These are phyloP conservation scores for Monascus ruber DNA, from an alignment of 2,329 filamentous ascomycete genomes.

Conservation along the genomic window DNA sequence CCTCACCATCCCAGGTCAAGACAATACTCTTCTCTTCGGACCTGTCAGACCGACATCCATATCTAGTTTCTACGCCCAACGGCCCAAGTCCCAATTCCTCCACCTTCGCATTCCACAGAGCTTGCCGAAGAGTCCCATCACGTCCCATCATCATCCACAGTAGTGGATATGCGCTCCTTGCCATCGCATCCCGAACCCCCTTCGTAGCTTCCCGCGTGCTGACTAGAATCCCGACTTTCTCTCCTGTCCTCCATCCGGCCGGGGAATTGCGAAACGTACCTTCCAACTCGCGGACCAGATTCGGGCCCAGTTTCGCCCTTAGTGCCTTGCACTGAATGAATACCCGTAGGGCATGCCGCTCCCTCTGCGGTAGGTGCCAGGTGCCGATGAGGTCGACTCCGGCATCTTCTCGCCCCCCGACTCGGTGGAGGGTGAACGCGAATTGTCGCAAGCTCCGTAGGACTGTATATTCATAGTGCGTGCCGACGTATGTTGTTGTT, in stretches of 20 bases:
- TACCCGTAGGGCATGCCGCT: slow-evolving; percentile 25
- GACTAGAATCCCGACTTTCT: slow-evolving; percentile 61
- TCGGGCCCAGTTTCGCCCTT: slow-evolving; percentile 31
- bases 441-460: slow-evolving; percentile 27
- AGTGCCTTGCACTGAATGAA: slow-evolving; percentile 38
- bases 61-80: slow-evolving; percentile 27
- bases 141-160: slow-evolving; percentile 44
- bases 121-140: slow-evolving; percentile 28
- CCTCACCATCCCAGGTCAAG: slow-evolving; percentile 27
- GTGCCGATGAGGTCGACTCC: slow-evolving; percentile 38
- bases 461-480: slow-evolving; percentile 37
- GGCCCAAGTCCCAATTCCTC: slow-evolving; percentile 27
- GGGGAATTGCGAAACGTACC: slow-evolving; percentile 68
- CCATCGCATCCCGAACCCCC: slow-evolving; percentile 63
- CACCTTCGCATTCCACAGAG: slow-evolving; percentile 34
- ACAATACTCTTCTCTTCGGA: slow-evolving; percentile 10
- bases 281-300: slow-evolving; percentile 36
- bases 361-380: slow-evolving; percentile 31
- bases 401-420: slow-evolving; percentile 35
- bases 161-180: slow-evolving; percentile 57
- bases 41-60: slow-evolving; percentile 8
- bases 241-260: slow-evolving; percentile 54
- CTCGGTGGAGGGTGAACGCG: slow-evolving; percentile 30
- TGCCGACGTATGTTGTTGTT: slow-evolving; percentile 34
- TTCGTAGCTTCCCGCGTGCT: slow-evolving; percentile 60